Evolutionary conservation across 1,284 basidiomycete genomes (phyloP).

Genomic region (Phlebopus sp.): DNA sequence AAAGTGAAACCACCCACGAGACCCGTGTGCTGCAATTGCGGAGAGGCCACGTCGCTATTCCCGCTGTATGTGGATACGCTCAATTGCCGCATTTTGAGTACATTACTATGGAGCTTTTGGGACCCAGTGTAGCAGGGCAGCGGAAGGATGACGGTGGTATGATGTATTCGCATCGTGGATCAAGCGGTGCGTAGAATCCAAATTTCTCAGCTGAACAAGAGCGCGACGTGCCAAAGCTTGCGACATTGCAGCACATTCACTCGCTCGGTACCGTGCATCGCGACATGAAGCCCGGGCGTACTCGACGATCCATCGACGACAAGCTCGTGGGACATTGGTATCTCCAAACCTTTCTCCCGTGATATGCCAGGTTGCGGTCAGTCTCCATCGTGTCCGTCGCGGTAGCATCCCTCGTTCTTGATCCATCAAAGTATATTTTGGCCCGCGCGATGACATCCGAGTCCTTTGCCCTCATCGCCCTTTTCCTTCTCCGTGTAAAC

Average conservation of each 20-base stretch:
- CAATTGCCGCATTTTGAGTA: slow-evolving; percentile 4
- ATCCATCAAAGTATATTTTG: not conserved
- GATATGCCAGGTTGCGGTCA: not conserved
- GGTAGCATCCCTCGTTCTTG: not conserved
- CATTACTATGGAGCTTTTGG: not conserved
- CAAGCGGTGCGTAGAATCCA: no score
- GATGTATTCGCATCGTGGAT: no score
- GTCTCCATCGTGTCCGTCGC: not conserved
- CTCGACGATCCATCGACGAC: not conserved
- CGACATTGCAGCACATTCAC: not conserved
- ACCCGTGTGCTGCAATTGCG: not conserved
- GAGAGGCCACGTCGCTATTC: not conserved
- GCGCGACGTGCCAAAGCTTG: no score
- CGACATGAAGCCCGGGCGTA: slow-evolving; percentile 70
- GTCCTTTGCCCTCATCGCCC: not conserved
- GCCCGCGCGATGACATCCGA: slow-evolving; percentile 4
- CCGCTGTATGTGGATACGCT: not conserved
- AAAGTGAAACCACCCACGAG: slow-evolving; percentile 1
- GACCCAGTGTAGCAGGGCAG: no score
- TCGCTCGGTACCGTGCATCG: slow-evolving; percentile 62
- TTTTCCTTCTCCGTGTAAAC: slow-evolving; percentile 6
- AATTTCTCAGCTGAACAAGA: no score
- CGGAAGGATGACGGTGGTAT: no score
- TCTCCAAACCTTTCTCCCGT: slow-evolving; percentile 1
- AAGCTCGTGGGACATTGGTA: slow-evolving; percentile 4